Percentiles rank a stretch among this genome's conserved stretches.
Evolutionary conservation across 2,329 filamentous ascomycete species (phyloP).

Genomic region (Curvularia lunata): DNA sequence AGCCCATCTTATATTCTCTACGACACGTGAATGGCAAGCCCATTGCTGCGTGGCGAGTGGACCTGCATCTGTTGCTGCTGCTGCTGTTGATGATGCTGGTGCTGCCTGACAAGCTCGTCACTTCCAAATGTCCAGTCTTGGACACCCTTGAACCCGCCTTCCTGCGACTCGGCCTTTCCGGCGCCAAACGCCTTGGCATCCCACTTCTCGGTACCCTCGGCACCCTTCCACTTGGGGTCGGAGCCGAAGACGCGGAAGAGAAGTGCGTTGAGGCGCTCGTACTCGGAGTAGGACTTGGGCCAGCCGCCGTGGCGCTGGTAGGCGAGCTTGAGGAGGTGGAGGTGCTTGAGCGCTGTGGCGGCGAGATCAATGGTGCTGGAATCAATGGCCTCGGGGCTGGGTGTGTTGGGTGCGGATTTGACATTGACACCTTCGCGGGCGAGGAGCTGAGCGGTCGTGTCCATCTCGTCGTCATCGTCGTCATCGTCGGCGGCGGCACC

Average conservation of each 20-base stretch:
- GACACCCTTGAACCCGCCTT: conserved; percentile 43
- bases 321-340: conserved; percentile 48
- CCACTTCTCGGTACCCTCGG: conserved; percentile 58
- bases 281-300: conserved; percentile 58
- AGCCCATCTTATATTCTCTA: not conserved
- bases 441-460: conserved; percentile 47
- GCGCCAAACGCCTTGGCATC: conserved; percentile 53
- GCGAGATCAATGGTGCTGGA: conserved; percentile 27
- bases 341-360: conserved; percentile 41
- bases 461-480: conserved; percentile 45
- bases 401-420: conserved; percentile 22
- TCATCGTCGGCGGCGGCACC: conserved; percentile 39
- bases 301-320: conserved; percentile 54
- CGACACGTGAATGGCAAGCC: not conserved
- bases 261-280: conserved; percentile 56
- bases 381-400: conserved; percentile 3
- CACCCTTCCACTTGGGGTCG: conserved; percentile 48
- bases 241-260: conserved; percentile 51
- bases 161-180: conserved; percentile 55
- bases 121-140: conserved; percentile 43
- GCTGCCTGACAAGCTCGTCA: conserved; percentile 16
- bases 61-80: not conserved
- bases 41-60: not conserved
- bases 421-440: conserved; percentile 44
- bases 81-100: not conserved